A percentile compares a stretch with the other conserved stretches of the same genome.
These are phyloP conservation scores for Huiozyma naganishii DNA, from an alignment of 805 yeast genomes.

Conservation along the genomic window DNA sequence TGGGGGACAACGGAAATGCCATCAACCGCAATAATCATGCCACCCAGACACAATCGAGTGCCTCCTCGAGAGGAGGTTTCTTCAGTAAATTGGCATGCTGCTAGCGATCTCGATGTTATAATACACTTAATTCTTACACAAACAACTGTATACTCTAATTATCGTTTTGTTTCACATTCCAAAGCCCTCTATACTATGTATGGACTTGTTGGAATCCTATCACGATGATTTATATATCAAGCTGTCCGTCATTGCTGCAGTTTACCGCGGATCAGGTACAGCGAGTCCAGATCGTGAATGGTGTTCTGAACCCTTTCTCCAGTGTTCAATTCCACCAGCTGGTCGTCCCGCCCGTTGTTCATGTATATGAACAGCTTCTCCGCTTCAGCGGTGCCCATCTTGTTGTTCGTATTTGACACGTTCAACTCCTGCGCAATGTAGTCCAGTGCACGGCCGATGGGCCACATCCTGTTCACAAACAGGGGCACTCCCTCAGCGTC, in stretches of 20 bases:
- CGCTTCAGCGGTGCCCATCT: conserved; percentile 6
- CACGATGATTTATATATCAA: neutral
- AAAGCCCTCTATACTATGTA: too few species aligned
- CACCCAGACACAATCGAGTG: too few species aligned
- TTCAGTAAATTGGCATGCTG: conserved; percentile 28
- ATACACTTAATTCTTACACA: neutral
- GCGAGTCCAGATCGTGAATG: conserved; percentile 15
- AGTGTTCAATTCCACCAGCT: conserved; percentile 4
- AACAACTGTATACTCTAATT: neutral
- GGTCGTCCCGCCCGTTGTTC: neutral
- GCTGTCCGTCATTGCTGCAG: conserved; percentile 1
- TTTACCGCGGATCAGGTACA: conserved; percentile 22
- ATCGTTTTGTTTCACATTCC: too few species aligned
- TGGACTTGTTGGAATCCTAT: too few species aligned
- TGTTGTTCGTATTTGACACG: conserved; percentile 16
- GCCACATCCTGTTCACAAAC: conserved; percentile 25
- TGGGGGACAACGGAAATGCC: too few species aligned
- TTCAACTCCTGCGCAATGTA: conserved; percentile 17
- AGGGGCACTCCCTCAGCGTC: conserved; percentile 9
- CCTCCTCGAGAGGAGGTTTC: conserved; percentile 13
- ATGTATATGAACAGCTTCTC: conserved; percentile 22
- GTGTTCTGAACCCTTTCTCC: conserved; percentile 13
- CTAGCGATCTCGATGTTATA: conserved; percentile 5
- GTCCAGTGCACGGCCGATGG: conserved; percentile 25
- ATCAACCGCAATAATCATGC: too few species aligned